These are phyloP conservation scores for Pythium aquatile DNA, from an alignment of 352 stramenopile species.

Conservation along the genomic window DNA sequence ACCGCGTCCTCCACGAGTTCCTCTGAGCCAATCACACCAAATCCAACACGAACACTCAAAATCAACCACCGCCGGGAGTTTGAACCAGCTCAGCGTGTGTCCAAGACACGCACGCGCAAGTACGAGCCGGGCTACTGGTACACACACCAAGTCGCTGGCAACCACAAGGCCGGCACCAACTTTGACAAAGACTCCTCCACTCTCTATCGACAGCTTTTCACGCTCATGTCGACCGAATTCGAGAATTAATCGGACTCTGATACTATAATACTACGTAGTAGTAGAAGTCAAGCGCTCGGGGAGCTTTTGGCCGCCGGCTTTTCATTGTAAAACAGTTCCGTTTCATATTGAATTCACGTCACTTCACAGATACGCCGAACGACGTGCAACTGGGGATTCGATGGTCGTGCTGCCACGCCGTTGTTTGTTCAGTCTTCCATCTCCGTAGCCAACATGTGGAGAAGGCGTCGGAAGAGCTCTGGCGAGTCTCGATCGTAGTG, in stretches of 20 bases:
- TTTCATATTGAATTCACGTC: background rate
- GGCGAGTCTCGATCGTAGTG: slow-evolving; percentile 60
- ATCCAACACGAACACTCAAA: background rate
- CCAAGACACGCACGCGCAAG: background rate
- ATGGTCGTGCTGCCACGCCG: background rate
- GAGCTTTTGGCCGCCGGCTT: too few relatives aligned
- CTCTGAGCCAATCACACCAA: background rate
- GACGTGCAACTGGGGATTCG: too few relatives aligned
- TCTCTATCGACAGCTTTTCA: slow-evolving; percentile 26
- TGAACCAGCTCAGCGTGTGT: background rate
- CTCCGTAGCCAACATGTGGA: slow-evolving; percentile 27
- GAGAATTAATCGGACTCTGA: too few relatives aligned
- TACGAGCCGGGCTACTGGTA: slow-evolving; percentile 25
- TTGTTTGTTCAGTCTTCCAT: slow-evolving; percentile 2
- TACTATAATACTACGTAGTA: too few relatives aligned
- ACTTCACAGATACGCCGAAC: too few relatives aligned
- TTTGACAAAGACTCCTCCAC: slow-evolving; percentile 22
- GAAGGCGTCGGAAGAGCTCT: slow-evolving; percentile 60
- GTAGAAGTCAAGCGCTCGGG: too few relatives aligned
- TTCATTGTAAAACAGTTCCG: background rate
- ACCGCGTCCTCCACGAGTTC: slow-evolving; percentile 13
- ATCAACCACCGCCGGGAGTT: background rate
- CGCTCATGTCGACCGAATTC: slow-evolving; percentile 25
- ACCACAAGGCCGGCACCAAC: slow-evolving; percentile 31
- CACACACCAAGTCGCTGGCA: slow-evolving; percentile 23